Evolutionary conservation across 495 filamentous ascomycete species (phyloP), one percentile per base, ranked within the genome.

Genomic region (Penicillium riverlandense): DNA sequence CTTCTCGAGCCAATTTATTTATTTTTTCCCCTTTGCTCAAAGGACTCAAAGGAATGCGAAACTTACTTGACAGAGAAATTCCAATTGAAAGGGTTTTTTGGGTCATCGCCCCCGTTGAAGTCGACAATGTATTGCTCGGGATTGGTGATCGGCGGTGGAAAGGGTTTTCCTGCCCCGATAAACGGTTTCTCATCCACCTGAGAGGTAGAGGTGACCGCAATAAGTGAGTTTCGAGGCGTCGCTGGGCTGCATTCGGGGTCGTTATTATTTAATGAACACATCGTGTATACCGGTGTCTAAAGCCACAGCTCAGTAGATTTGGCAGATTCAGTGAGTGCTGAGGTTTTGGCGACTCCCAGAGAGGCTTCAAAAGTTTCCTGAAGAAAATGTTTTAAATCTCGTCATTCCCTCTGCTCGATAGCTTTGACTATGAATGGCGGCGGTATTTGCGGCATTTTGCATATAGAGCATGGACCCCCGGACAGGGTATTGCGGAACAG

Each of bases 61-160:
- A 44, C 57, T 28, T 43, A 70, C 63, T 62, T 59, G 9, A 35
- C 44, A n/a, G 49, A 29, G 0, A 63, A 45, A 4, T 57, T 49
- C 73, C 75, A 79, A 54, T 79, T 81, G 47, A 74, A 67, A 4
- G 76, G 73, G 50, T 81, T 68, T 7, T 57, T 30, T 0, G 74
- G 74, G 50, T 79, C 76, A 33, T 72, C 54, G 1, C 47, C 40
- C 0, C 75, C 76, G 13, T 75, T 66, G 41, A 77, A 80, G 37
- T 78, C 72, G 12, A 79, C 74, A 16, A 76, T 65, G 40, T 77
- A 78, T 28, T 63, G 59, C 27, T 65, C 55, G 0, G 55, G 32
- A 22, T 62, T 49, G 11, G 70, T 70, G 1, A 77, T 53, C 1
- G 57, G 41, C 4, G 62, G 64, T 2, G 74, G 72, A 45, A 71